phyloP scores from a whole-genome alignment of 805 yeast species.

The Teunomyces pallodes region DNA sequence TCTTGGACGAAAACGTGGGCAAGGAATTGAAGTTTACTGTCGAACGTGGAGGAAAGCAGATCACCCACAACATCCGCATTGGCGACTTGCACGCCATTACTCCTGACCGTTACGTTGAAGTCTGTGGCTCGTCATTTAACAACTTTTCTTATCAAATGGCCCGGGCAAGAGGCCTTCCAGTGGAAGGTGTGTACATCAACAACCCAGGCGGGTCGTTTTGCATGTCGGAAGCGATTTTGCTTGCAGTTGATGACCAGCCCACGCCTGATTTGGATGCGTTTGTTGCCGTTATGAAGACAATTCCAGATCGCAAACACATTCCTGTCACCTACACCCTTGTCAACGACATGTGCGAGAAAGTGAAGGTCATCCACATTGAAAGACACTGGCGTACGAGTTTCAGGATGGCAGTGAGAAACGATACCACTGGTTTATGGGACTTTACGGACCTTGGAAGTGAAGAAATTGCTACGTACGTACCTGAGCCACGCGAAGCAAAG shows the following conservation, averaged over 20 bases:
- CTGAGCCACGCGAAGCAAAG: conserved; percentile 61
- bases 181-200: conserved; percentile 76
- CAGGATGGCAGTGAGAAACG: conserved; percentile 62
- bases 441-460: conserved; percentile 52
- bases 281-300: conserved; percentile 69
- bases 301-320: conserved; percentile 76
- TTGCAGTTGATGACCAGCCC: conserved; percentile 70
- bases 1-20: conserved; percentile 71
- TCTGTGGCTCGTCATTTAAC: conserved; percentile 85
- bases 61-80: conserved; percentile 50
- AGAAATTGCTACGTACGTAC: conserved; percentile 54
- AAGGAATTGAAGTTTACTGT: conserved; percentile 43
- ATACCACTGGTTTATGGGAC: conserved; percentile 56
- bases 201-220: conserved; percentile 77
- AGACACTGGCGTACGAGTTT: conserved; percentile 82
- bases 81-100: conserved; percentile 80
- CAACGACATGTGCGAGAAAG: conserved; percentile 74
- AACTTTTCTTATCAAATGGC: conserved; percentile 88
- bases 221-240: conserved; percentile 68
- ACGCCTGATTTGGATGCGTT: conserved; percentile 75
- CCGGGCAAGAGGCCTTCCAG: conserved; percentile 78
- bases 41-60: conserved; percentile 68
- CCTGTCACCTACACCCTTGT: conserved; percentile 72
- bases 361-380: conserved; percentile 66
- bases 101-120: conserved; percentile 76